Conservation (phyloP, 139 green algal genomes). For the Mesotaenium endlicherianum region DNA sequence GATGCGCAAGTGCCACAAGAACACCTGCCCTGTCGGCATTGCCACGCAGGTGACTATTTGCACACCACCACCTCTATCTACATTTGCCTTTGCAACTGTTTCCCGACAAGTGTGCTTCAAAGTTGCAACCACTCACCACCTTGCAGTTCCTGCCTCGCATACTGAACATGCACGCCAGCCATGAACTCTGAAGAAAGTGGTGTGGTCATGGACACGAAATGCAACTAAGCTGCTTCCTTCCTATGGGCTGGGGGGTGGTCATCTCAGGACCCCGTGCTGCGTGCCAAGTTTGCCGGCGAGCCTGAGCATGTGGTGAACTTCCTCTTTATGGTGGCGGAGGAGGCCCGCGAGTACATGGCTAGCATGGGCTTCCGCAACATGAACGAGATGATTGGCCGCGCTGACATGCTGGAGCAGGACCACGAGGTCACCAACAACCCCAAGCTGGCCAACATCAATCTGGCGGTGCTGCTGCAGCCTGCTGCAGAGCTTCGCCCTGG, state of each 20-base stretch:
- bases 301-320: slow-evolving; percentile 95
- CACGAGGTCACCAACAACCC: slow-evolving; percentile 64
- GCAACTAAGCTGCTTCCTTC: too few relatives aligned
- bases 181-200: too few relatives aligned
- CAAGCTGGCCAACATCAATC: slow-evolving; percentile 80
- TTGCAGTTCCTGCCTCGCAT: too few relatives aligned
- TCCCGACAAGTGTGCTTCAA: too few relatives aligned
- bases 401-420: slow-evolving; percentile 80
- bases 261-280: slow-evolving; percentile 85
- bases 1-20: slow-evolving; percentile 99
- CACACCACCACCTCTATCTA: too few relatives aligned
- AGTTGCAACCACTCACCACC: too few relatives aligned
- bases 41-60: slow-evolving; percentile 66
- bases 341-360: slow-evolving; percentile 86
- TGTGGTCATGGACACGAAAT: too few relatives aligned
- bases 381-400: slow-evolving; percentile 86
- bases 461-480: slow-evolving; percentile 77
- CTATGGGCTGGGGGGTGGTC: background rate
- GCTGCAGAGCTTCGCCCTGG: slow-evolving; percentile 77
- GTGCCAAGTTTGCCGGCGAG: slow-evolving; percentile 90
- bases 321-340: slow-evolving; percentile 94
- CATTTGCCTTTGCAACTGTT: too few relatives aligned
- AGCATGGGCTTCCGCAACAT: slow-evolving; percentile 78
- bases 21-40: slow-evolving; percentile 94
- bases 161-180: too few relatives aligned